Percentiles rank a stretch among this genome's conserved stretches.
Evolutionary conservation across 2,329 filamentous ascomycete species (phyloP).

Genomic region (Knufia fluminis): DNA sequence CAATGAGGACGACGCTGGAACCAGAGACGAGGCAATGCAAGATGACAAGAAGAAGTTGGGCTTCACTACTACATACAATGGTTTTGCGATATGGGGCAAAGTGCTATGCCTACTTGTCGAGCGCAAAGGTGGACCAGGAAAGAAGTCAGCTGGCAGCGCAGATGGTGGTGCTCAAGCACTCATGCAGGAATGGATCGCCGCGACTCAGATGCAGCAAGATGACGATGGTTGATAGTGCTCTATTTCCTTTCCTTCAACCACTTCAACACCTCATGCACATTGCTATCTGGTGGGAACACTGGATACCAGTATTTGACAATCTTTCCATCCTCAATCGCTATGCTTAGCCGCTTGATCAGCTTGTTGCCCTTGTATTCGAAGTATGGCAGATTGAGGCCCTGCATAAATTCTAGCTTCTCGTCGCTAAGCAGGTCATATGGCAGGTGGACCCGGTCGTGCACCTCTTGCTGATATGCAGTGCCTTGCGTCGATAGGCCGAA

Average conservation of each 20-base stretch:
- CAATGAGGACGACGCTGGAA: conserved; percentile 13
- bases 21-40: conserved; percentile 37
- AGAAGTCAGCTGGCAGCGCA: conserved; percentile 26
- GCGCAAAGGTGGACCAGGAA: conserved; percentile 48
- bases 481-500: conserved; percentile 35
- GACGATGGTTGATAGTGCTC: conserved; percentile 28
- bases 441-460: conserved; percentile 30
- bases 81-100: conserved; percentile 89
- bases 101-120: conserved; percentile 86
- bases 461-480: conserved; percentile 33
- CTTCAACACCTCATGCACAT: conserved; percentile 30
- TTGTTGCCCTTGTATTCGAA: conserved; percentile 32
- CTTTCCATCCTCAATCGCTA: conserved; percentile 33
- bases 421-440: conserved; percentile 36
- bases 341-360: conserved; percentile 31
- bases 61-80: conserved; percentile 82
- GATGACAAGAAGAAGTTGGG: conserved; percentile 81
- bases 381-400: conserved; percentile 30
- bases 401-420: conserved; percentile 29
- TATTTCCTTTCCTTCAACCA: background rate
- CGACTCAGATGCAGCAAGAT: conserved; percentile 52
- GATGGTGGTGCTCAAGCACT: conserved; percentile 51
- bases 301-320: conserved; percentile 36
- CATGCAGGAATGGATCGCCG: conserved; percentile 79
- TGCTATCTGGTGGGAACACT: conserved; percentile 35